Conservation (phyloP, 139 green algal species). For the Picochlorum costavermella region DNA sequence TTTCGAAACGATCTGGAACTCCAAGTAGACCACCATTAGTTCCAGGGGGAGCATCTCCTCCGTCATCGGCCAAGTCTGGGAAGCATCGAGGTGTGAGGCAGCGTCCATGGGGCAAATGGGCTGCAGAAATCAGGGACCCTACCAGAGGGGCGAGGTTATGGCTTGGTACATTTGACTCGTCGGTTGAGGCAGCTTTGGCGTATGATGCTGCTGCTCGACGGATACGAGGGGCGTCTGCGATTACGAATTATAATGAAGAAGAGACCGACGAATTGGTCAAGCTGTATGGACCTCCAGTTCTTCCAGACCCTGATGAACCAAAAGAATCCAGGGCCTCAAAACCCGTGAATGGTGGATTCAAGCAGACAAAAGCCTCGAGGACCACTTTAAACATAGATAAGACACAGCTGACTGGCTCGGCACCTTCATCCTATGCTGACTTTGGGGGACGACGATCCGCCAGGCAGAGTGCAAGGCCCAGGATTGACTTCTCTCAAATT, state of each 20-base stretch:
- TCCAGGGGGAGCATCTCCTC: slow-evolving; percentile 1
- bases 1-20: slow-evolving; percentile 8
- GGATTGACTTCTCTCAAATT: not conserved
- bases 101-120: slow-evolving; percentile 95
- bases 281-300: slow-evolving; percentile 11
- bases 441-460: not conserved
- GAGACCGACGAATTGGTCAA: slow-evolving; percentile 14
- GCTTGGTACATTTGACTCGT: slow-evolving; percentile 93
- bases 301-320: slow-evolving; percentile 4
- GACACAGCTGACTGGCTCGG: not conserved
- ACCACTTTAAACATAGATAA: not conserved
- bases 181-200: slow-evolving; percentile 66
- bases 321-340: not conserved
- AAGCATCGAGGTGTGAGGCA: slow-evolving; percentile 66
- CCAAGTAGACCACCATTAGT: not conserved
- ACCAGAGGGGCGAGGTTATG: slow-evolving; percentile 76
- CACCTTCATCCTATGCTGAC: not conserved
- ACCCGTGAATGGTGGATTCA: not conserved
- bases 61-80: slow-evolving; percentile 2
- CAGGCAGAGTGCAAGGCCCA: not conserved
- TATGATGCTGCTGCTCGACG: slow-evolving; percentile 75
- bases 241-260: slow-evolving; percentile 60
- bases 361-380: not conserved
- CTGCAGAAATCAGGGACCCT: slow-evolving; percentile 95
- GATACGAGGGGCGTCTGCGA: slow-evolving; percentile 60